Evolutionary conservation across 306 rosid species (phyloP).

Genomic region (Arachis stenosperma): DNA sequence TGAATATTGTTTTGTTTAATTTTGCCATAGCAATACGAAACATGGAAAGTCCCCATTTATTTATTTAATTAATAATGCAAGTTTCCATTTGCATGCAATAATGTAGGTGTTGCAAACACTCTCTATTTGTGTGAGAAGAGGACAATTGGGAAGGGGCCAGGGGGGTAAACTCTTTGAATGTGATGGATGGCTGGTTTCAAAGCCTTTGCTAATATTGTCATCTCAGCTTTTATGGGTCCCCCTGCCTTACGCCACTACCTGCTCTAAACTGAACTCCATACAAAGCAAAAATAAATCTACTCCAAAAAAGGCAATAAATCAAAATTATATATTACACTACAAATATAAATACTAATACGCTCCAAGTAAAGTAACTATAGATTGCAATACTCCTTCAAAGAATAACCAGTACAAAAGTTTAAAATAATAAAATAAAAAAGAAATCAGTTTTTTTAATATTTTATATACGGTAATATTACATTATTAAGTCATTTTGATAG

Average conservation of each 20-base stretch:
- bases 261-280: neutral
- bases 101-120: slow-evolving; percentile 24
- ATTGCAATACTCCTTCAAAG: no score
- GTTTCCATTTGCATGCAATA: slow-evolving; percentile 43
- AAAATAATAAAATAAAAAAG: no score
- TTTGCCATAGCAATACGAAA: slow-evolving; percentile 26
- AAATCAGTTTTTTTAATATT: no score
- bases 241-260: slow-evolving; percentile 17
- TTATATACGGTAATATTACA: no score
- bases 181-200: slow-evolving; percentile 34
- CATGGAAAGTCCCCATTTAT: neutral
- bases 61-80: neutral
- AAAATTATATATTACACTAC: neutral
- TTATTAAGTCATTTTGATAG: no score
- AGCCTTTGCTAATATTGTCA: slow-evolving; percentile 20
- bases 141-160: slow-evolving; percentile 21
- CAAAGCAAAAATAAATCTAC: neutral
- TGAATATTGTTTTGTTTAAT: neutral
- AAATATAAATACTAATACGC: no score
- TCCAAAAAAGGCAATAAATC: neutral
- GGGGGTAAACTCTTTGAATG: slow-evolving; percentile 1
- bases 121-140: neutral
- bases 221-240: slow-evolving; percentile 30
- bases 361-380: no score
- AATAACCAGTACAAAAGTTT: no score